Conservation (phyloP, 1,139 yeast genomes). For the Geotrichum macrosporum region DNA sequence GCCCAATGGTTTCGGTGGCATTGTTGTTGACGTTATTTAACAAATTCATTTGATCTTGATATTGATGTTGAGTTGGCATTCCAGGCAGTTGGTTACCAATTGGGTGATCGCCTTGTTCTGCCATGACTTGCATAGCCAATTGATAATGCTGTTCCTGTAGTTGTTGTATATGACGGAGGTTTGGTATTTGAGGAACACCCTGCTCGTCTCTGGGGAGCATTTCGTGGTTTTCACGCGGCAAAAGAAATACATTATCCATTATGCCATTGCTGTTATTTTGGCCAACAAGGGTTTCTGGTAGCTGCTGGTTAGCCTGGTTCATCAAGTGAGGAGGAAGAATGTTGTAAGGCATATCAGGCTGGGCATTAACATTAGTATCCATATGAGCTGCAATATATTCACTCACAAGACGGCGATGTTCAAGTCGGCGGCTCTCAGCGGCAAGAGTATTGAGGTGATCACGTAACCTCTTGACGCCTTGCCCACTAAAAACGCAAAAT, state of each 20-base stretch:
- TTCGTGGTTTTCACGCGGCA: background rate
- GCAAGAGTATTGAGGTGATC: conserved; percentile 48
- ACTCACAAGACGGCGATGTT: background rate
- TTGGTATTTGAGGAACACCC: background rate
- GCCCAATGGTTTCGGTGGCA: background rate
- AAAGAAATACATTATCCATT: background rate
- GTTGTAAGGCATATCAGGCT: background rate
- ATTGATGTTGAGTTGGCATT: conserved; percentile 2
- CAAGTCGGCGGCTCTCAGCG: background rate
- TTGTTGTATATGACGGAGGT: background rate
- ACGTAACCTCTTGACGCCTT: conserved; percentile 72
- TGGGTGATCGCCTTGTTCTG: background rate
- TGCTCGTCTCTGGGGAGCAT: background rate
- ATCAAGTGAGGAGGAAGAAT: background rate
- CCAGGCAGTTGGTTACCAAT: background rate
- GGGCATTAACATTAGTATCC: background rate
- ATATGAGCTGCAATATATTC: background rate
- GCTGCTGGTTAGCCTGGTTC: background rate
- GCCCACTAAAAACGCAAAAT: conserved; percentile 92
- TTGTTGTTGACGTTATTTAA: background rate
- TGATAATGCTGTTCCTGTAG: background rate
- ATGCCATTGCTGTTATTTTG: background rate
- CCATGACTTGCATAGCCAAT: background rate
- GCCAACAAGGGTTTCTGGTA: background rate
- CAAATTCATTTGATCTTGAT: conserved; percentile 3